Evolutionary conservation across 306 rosid species (phyloP).

Genomic region (Castanea sativa): DNA sequence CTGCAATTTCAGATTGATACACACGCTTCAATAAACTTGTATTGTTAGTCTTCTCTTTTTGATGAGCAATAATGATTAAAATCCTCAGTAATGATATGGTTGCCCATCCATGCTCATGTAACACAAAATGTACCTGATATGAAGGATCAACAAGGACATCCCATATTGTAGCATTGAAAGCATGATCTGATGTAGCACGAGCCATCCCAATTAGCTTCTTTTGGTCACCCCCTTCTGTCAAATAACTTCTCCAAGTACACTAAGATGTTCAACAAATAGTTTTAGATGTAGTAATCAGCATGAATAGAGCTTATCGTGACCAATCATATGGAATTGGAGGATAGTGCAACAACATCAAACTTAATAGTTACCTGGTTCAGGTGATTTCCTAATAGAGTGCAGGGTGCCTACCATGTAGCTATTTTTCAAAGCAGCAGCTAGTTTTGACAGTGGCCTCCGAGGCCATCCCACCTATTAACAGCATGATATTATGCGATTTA

Average conservation of each 20-base stretch:
- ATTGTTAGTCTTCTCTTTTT: background rate
- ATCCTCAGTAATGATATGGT: background rate
- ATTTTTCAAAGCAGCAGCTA: constrained; percentile 86
- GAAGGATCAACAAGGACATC: constrained; percentile 94
- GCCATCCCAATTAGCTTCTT: constrained; percentile 95
- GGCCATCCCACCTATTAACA: constrained; percentile 91
- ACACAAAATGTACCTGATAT: constrained; percentile 63
- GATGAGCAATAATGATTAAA: background rate
- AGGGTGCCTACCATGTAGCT: constrained; percentile 89
- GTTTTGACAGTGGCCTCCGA: constrained; percentile 74
- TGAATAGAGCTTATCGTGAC: constrained; percentile 26
- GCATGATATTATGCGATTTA: constrained; percentile 16
- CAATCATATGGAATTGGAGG: constrained; percentile 20
- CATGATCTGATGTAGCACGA: constrained; percentile 98
- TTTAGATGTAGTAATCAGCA: constrained; percentile 42
- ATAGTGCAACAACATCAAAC: constrained; percentile 23
- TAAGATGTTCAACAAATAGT: constrained; percentile 78
- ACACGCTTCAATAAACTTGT: background rate
- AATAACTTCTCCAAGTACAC: constrained; percentile 98
- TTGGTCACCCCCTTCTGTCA: constrained; percentile 80
- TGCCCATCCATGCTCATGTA: constrained; percentile 9
- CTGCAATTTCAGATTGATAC: constrained; percentile 5
- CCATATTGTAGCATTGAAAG: constrained; percentile 98
- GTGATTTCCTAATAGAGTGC: constrained; percentile 66
- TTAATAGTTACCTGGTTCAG: constrained; percentile 72